Evolutionary conservation across 2,329 filamentous ascomycete species (phyloP), one percentile per base, ranked within the genome.

Genomic region (Aspergillus phoenicis): DNA sequence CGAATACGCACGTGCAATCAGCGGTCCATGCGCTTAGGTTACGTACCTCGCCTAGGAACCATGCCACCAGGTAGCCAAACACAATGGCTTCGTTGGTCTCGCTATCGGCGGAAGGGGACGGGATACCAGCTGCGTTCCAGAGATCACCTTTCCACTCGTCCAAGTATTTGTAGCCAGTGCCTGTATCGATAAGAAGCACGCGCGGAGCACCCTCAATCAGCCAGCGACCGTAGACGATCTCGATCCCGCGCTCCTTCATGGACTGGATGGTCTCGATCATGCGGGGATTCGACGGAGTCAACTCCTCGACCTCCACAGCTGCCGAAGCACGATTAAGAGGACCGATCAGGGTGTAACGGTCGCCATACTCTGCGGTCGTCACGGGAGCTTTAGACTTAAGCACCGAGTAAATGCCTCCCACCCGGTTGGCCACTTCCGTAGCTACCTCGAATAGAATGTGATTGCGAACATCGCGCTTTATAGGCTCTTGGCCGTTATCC

Each of bases 311-410:
- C 82, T 99, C 95, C 70, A 98, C 94, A n/a, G 92, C 91, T 57
- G 95, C 95, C 67, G 95, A 97, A 71, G 89, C 86, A 75, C 90
- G 89, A 80, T 98, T 97, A 75, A 96, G 88, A 61, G 95, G 95
- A 2, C 95, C 95, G 76, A 99, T 93, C 67, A 98, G 86, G 28
- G 92, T 96, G 80, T 99, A 99, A 68, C 92, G 88, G 62, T 97
- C 93, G 78, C 95, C 95, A 95, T 98, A 99, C 79, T 99, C 95
- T 63, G 93, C 93, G 0, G 94, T 97, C 47, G 95, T 98, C 64
- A 98, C 95, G 54, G 95, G 94, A 39, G 95, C 94, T 80, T 99
- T 99, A 64, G 95, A 99, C 80, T 99, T 99, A 80, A 99, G 89
- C 67, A 99, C 95, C 15, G 94, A 98, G 84, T 99, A 99, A 81